Conservation (phyloP, 2,329 filamentous ascomycete genomes). For the Setomelanomma holmii region DNA sequence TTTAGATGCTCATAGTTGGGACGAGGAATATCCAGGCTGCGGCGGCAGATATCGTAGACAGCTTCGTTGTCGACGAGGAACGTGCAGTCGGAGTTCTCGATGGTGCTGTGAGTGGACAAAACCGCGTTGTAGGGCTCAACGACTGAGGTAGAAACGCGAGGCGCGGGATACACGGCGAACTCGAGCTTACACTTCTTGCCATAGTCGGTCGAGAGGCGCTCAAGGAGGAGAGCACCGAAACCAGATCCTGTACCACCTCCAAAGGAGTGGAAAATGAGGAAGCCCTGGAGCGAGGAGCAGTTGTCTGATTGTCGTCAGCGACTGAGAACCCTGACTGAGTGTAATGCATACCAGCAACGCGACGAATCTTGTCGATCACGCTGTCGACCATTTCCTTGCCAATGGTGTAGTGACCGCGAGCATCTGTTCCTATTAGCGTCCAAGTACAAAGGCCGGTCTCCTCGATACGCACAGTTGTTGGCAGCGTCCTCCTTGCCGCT, state of each 20-base stretch:
- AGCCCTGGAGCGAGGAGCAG: constrained; percentile 75
- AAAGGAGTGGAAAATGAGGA: constrained; percentile 78
- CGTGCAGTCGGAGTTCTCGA: constrained; percentile 81
- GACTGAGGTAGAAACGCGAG: constrained; percentile 72
- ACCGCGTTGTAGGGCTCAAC: constrained; percentile 79
- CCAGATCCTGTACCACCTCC: constrained; percentile 76
- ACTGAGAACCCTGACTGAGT: no score
- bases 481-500: constrained; percentile 79
- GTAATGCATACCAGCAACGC: constrained; percentile 73
- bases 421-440: constrained; percentile 55
- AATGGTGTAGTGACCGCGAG: constrained; percentile 77
- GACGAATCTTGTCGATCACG: constrained; percentile 73
- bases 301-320: constrained; percentile 62
- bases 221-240: constrained; percentile 74
- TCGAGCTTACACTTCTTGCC: constrained; percentile 81
- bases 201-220: constrained; percentile 76
- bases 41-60: constrained; percentile 77
- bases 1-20: constrained; percentile 76
- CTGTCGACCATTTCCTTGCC: constrained; percentile 78
- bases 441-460: background rate
- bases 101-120: constrained; percentile 76
- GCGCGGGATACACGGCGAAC: constrained; percentile 75
- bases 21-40: constrained; percentile 73
- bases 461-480: constrained; percentile 68
- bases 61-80: constrained; percentile 79